These are phyloP conservation scores for Apiospora pterosperma DNA, from an alignment of 2,329 filamentous ascomycete genomes.

Conservation along the genomic window DNA sequence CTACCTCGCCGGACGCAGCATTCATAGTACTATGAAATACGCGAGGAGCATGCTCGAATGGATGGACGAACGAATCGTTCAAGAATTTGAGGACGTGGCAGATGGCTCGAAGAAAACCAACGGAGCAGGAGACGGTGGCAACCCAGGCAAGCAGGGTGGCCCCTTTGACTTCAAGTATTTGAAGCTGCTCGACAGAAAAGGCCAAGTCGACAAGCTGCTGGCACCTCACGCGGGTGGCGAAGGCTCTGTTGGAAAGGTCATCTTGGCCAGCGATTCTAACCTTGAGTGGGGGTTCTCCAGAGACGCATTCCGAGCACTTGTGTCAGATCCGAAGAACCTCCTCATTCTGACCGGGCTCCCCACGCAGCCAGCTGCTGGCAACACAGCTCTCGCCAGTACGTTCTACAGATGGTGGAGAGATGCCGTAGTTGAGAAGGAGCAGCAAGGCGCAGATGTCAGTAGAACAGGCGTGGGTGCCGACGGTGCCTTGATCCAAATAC, in stretches of 20 bases:
- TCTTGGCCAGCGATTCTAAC: slow-evolving; percentile 85
- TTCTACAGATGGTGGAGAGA: slow-evolving; percentile 81
- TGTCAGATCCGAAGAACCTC: slow-evolving; percentile 74
- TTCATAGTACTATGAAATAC: slow-evolving; percentile 84
- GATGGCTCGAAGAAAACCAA: slow-evolving; percentile 45
- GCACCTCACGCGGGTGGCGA: slow-evolving; percentile 41
- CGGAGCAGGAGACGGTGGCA: slow-evolving; percentile 43
- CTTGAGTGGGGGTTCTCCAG: slow-evolving; percentile 95
- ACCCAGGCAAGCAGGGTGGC: slow-evolving; percentile 52
- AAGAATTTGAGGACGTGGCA: slow-evolving; percentile 78
- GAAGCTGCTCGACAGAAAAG: slow-evolving; percentile 76
- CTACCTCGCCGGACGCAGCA: slow-evolving; percentile 82
- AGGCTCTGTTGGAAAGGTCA: slow-evolving; percentile 61
- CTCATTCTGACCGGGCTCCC: slow-evolving; percentile 82
- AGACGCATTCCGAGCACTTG: slow-evolving; percentile 70
- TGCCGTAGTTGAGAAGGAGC: slow-evolving; percentile 42
- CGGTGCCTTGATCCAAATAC: slow-evolving; percentile 63
- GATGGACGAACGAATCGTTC: slow-evolving; percentile 96
- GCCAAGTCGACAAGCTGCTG: slow-evolving; percentile 70
- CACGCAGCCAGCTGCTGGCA: slow-evolving; percentile 38
- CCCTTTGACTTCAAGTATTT: slow-evolving; percentile 91
- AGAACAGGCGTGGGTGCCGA: slow-evolving; percentile 9
- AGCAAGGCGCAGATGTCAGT: slow-evolving; percentile 9
- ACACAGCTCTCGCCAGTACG: slow-evolving; percentile 58
- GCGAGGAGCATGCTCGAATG: slow-evolving; percentile 96